Evolutionary conservation across 2,329 filamentous ascomycete genomes (phyloP).

Genomic region (Penicillium sp.): DNA sequence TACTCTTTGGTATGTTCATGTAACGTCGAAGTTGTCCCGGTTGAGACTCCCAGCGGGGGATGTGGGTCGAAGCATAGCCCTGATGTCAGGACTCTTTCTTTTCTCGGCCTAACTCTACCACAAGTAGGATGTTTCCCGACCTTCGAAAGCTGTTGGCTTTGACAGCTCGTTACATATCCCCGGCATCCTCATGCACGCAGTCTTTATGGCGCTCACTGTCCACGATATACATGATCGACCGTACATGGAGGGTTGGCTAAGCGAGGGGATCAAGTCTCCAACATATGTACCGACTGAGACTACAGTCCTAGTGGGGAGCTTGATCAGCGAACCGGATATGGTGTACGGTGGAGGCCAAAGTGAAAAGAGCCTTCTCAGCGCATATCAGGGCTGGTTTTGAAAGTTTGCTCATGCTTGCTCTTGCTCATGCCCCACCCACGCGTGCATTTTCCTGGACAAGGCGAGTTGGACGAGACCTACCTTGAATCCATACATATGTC

Average conservation of each 20-base stretch:
- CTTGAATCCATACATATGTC: background rate
- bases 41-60: background rate
- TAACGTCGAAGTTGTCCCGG: background rate
- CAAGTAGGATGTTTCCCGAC: background rate
- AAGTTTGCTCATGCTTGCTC: background rate
- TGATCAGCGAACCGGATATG: slow-evolving; percentile 20
- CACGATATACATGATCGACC: background rate
- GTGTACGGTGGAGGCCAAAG: background rate
- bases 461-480: background rate
- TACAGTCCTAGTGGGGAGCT: slow-evolving; percentile 3
- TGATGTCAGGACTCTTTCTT: background rate
- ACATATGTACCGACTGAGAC: background rate
- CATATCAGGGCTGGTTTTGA: background rate
- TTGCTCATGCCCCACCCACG: background rate
- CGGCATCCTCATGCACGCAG: background rate
- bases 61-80: background rate
- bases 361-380: background rate
- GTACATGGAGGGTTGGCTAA: background rate
- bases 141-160: background rate
- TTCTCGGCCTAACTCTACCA: background rate
- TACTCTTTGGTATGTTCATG: background rate
- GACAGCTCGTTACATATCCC: background rate
- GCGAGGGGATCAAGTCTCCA: slow-evolving; percentile 1
- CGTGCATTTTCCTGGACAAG: background rate
- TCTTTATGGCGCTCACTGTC: background rate